These are phyloP conservation scores for Ricinus communis DNA, from an alignment of 345 rosid genomes.

Conservation along the genomic window DNA sequence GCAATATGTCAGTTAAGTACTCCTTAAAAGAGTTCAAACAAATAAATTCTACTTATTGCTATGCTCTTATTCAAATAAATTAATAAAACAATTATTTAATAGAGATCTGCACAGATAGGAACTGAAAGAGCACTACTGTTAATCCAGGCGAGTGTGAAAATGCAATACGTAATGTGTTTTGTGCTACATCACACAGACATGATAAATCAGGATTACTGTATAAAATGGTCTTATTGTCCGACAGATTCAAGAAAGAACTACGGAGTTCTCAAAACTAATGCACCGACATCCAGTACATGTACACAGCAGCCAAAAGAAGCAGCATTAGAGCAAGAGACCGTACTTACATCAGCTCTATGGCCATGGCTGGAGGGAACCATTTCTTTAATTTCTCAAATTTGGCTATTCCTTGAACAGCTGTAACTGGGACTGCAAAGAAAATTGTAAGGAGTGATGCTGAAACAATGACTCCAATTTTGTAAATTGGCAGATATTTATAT, in stretches of 20 bases:
- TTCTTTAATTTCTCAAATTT: conserved; percentile 76
- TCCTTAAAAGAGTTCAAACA: not conserved
- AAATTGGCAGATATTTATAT: conserved; percentile 46
- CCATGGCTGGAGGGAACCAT: conserved; percentile 89
- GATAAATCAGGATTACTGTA: not conserved
- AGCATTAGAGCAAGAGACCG: conserved; percentile 18
- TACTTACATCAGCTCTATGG: conserved; percentile 77
- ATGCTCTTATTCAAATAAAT: too few species aligned
- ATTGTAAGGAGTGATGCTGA: conserved; percentile 72
- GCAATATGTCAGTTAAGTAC: conserved; percentile 14
- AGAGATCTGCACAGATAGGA: too few species aligned
- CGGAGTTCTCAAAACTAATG: not conserved
- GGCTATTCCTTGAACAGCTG: conserved; percentile 95
- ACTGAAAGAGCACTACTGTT: too few species aligned
- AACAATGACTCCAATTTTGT: conserved; percentile 65
- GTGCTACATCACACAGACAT: too few species aligned
- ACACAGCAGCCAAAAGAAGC: not conserved
- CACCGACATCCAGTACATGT: not conserved
- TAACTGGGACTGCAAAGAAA: conserved; percentile 86
- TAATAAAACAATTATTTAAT: too few species aligned
- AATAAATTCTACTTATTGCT: too few species aligned
- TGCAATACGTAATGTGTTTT: too few species aligned
- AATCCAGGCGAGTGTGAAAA: too few species aligned
- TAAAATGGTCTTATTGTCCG: too few species aligned
- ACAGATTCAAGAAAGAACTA: not conserved